Base-by-base conservation (phyloP, 495 filamentous ascomycete genomes). In the Penicillium fimorum region DNA sequence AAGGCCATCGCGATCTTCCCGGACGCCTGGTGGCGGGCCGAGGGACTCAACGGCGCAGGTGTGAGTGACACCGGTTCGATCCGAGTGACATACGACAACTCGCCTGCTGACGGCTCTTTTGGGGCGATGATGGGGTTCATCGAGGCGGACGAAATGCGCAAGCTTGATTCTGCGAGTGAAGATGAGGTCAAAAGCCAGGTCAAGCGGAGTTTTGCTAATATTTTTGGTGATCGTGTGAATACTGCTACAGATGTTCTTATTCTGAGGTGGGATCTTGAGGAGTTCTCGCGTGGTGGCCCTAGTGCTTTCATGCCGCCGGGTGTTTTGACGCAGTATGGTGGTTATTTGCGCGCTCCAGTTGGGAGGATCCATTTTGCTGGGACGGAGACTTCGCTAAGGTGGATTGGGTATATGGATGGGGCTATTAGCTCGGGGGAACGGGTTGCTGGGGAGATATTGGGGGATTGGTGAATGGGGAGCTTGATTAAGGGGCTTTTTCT, bases 331-430 rank as follows among this genome's bases (percentile, higher is more conserved):
- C 27, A 42, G 20, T 55, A 59, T 46, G 59, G 56, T 17, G 15
- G 25, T 6, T 40, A 24, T 37, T 33, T 67, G 18, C 42, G 58
- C 18, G 53, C 44, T 22, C 64, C 67, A 9, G 35, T 56, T 32
- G 62, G 60, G 9, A 50, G 47, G 7, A 60, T 71, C 33, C 64
- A 70, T 53, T 71, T 68, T 37, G 67, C 68, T n/a, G 68, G 68
- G 1, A 70, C 67, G 1, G 68, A 71, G 48, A 65, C 64, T 12
- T 60, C 67, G 12, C 32, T 33, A 15, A 57, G 65, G 29, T 71
- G 64, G 64, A 63, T 61, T 51, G 68, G 68, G 15, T 71, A 67
- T 47, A 71, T 71, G 67, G 68, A 70, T 42, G 68, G 67, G 15
- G 68, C 68, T 35, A 59, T 71, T 13, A 55, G 61, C 7, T 63